Evolutionary conservation across 192 early-diverging fungal species (phyloP), one percentile per base, ranked within the genome.

Genomic region (Geranomyces michiganensis): DNA sequence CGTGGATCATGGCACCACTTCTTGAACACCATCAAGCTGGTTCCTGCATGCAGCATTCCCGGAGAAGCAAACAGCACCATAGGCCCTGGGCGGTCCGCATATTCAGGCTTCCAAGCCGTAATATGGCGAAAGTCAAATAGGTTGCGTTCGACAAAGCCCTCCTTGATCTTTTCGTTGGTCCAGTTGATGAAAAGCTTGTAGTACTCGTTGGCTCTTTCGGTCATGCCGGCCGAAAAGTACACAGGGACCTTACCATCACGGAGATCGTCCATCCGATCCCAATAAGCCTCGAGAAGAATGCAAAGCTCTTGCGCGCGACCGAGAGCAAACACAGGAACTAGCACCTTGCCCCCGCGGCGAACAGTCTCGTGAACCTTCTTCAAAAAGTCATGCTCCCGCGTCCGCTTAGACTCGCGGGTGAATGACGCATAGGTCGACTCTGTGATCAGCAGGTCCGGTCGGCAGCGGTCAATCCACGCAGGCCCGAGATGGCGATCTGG

Each of bases 61-160:
- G 97, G 97, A 0, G 94, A 92, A 1, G 97, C 94, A 87, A 99
- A 98, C 27, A 97, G 75, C 8, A 99, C 96, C 91, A 95, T 93
- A 0, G 95, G 90, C 21, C 93, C 94, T 0, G 92, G 91, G n/a
- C 87, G 70, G 56, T 94, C 92, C 0, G 85, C 81, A 36, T 58
- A 89, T 8, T 81, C 79, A 10, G 82, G 82, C 56, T 92, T 87
- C 90, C 91, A 97, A 1, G 92, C 79, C 62, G 92, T 89, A 63
- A 99, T 95, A 67, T 94, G 87, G 71, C 94, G 92, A 78, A 97
- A 99, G 71, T 97, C 96, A 81, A 99, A 99, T 89, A 93, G 92
- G 71, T 98, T 99, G 69, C 79, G 78, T 9, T 96, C 88, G 5
- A 93, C 92, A 87, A 97, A 96, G 4, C 91, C 92, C 27, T 84